Evolutionary conservation across 2,329 filamentous ascomycete species (phyloP).

Genomic region (Alternaria sp.): DNA sequence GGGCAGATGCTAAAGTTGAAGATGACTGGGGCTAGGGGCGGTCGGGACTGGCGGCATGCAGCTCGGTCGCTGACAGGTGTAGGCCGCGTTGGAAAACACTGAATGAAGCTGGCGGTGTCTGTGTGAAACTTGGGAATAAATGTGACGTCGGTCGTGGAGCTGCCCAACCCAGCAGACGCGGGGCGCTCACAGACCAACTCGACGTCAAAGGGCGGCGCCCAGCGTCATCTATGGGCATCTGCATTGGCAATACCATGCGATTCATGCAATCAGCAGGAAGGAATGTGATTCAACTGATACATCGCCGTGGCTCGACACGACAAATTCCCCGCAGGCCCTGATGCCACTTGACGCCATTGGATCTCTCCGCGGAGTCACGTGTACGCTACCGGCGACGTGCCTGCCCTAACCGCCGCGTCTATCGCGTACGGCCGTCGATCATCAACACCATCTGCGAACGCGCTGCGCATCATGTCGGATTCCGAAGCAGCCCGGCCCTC

Average conservation of each 20-base stretch:
- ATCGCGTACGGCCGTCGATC: conserved; percentile 10
- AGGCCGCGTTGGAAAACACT: conserved; percentile 4
- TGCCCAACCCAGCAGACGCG: conserved; percentile 3
- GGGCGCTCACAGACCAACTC: conserved; percentile 9
- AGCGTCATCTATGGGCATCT: background rate
- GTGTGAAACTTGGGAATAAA: conserved; percentile 18
- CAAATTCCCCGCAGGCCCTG: background rate
- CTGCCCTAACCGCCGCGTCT: conserved; percentile 16
- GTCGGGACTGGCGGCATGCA: conserved; percentile 23
- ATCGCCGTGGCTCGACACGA: background rate
- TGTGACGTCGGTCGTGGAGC: conserved; percentile 33
- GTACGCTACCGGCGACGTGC: conserved; percentile 17
- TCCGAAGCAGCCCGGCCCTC: conserved; percentile 38
- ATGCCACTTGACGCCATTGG: conserved; percentile 13
- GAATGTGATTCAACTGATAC: background rate
- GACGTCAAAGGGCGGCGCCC: background rate
- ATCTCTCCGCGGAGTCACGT: conserved; percentile 17
- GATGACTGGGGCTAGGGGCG: conserved; percentile 9
- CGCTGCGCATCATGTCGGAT: conserved; percentile 39
- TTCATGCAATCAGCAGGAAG: background rate
- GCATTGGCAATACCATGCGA: background rate
- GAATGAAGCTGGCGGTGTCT: conserved; percentile 8
- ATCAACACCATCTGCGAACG: conserved; percentile 11
- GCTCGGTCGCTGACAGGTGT: conserved; percentile 6
- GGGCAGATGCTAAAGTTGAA: conserved; percentile 16